phyloP scores from a whole-genome alignment of 208 protist genomes.

The Leishmania braziliensis region DNA sequence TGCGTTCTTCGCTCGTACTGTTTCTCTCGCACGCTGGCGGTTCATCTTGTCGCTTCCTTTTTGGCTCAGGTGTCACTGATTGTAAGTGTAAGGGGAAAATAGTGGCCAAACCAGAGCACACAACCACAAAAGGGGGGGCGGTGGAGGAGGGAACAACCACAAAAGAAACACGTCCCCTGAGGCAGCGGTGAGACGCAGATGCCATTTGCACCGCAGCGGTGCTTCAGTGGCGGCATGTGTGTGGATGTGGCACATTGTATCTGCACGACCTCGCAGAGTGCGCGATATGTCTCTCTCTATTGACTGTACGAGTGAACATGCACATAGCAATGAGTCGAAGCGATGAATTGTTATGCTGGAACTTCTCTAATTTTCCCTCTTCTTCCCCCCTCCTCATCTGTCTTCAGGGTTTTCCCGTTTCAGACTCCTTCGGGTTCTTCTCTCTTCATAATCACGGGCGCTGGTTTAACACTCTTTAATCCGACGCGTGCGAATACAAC shows the following conservation, averaged over 20 bases:
- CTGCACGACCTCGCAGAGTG: background rate
- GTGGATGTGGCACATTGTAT: background rate
- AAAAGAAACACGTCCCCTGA: background rate
- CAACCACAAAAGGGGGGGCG: background rate
- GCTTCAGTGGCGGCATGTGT: background rate
- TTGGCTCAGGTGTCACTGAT: background rate
- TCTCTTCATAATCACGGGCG: background rate
- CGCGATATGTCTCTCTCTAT: background rate
- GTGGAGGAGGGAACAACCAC: background rate
- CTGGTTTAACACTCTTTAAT: background rate
- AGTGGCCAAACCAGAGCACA: background rate
- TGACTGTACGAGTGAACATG: background rate
- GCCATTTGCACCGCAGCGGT: background rate
- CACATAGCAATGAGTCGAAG: background rate
- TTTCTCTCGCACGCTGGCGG: background rate
- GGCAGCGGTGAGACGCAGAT: background rate
- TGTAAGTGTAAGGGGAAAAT: background rate
- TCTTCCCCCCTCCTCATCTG: background rate
- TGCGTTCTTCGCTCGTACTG: background rate
- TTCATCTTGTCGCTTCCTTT: conserved; percentile 3
- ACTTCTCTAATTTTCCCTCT: background rate
- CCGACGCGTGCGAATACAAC: background rate
- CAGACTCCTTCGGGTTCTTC: background rate
- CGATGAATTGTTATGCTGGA: background rate
- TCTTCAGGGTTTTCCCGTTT: background rate